These are phyloP conservation scores for Phialophora macrospora DNA, from an alignment of 2,329 filamentous ascomycete species.

Conservation along the genomic window DNA sequence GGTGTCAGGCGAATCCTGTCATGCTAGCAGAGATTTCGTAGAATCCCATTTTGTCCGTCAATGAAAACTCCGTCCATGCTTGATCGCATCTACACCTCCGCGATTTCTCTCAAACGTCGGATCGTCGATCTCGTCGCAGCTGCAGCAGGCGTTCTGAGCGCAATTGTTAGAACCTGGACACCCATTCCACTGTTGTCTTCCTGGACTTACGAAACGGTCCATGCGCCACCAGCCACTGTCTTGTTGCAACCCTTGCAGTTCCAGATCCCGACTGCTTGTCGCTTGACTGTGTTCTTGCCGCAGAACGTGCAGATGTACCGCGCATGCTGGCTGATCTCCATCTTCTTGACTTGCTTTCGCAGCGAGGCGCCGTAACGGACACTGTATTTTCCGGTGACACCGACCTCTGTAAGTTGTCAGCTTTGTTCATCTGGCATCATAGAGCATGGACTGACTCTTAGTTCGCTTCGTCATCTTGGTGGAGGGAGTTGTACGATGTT, in stretches of 20 bases:
- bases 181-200: not conserved
- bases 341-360: conserved; percentile 99
- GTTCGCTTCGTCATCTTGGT: conserved; percentile 79
- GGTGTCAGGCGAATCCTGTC: conserved; percentile 22
- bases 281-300: conserved; percentile 93
- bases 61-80: conserved; percentile 35
- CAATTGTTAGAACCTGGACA: conserved; percentile 16
- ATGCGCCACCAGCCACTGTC: conserved; percentile 90
- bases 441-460: conserved; percentile 63
- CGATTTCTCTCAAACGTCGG: conserved; percentile 95
- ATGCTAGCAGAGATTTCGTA: conserved; percentile 23
- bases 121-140: conserved; percentile 95
- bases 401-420: conserved; percentile 67
- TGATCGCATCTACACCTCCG: conserved; percentile 67
- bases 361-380: conserved; percentile 99
- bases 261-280: conserved; percentile 93
- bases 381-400: conserved; percentile 98
- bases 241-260: conserved; percentile 95
- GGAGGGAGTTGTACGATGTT: too few species aligned
- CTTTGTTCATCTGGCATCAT: too few species aligned
- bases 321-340: conserved; percentile 97
- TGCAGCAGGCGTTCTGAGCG: conserved; percentile 79
- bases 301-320: conserved; percentile 98
- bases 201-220: conserved; percentile 87
- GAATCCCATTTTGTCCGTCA: conserved; percentile 18